Base-by-base conservation (phyloP, 352 stramenopile species). In the Phytophthora sp. region DNA sequence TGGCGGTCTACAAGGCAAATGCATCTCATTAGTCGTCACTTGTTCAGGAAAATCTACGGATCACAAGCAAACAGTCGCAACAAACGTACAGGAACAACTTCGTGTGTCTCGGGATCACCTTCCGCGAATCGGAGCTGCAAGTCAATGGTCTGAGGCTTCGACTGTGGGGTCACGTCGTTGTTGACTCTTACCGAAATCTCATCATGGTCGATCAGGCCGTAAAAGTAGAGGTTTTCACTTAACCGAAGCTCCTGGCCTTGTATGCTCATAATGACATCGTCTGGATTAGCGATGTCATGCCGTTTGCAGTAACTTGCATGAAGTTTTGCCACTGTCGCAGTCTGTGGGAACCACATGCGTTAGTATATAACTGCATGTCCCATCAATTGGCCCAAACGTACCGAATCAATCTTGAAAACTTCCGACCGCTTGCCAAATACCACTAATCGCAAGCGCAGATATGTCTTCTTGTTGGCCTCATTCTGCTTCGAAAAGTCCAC, bases 341-440 rank as follows among this genome's bases (percentile, higher is more conserved):
- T 76, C 82, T 93, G 27, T 2, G 2, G 24, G 20, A 5, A 36
- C 16, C 11, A 49, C 2, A 21, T 18, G 12, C 20, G 21, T 53
- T 44, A 45, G 23, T 27, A 53, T 15, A 29, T 39, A 26, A 26
- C 7, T 15, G 30, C 9, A 52, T 52, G 33, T 27, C 20, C n/a
- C 9, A 63, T 11, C 39, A 46, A 50, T 16, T 27, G 9, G 21
- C 11, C 30, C 23, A n/a, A 26, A 71, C 78, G 23, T 64, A 90
- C 84, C 63, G 59, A 68, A 46, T 89, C 84, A 53, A 93, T 93
- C 39, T 82, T 86, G 58, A 91, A 93, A 6, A 80, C 38, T 61
- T 90, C 84, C 0, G 82, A 76, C 12, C 76, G 76, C 52, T 69
- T 77, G 26, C 79, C 77, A 36, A 85, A 77, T 18, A 88, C 69